A percentile compares a stretch with the other conserved stretches of the same genome.
Evolutionary conservation across 441 rosid genomes (phyloP).

Genomic region (Erysimum pusillum): DNA sequence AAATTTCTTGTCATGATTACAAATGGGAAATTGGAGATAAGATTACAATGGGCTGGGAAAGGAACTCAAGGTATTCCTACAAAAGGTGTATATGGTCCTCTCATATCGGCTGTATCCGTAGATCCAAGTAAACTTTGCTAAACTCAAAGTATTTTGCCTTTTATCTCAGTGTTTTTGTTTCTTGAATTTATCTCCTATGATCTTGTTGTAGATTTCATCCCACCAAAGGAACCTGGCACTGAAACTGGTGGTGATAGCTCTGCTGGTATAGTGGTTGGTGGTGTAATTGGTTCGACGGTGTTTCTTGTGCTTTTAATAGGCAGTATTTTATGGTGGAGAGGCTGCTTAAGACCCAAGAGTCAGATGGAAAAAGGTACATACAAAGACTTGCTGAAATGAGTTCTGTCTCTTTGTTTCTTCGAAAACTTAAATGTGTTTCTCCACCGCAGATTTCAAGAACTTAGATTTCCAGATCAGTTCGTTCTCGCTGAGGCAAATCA

Average conservation of each 20-base stretch:
- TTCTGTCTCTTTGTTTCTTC: slow-evolving; percentile 33
- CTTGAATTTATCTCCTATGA: slow-evolving; percentile 16
- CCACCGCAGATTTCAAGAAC: slow-evolving; percentile 54
- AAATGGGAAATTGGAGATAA: slow-evolving; percentile 55
- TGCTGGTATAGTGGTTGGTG: slow-evolving; percentile 51
- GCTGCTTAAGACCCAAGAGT: slow-evolving; percentile 50
- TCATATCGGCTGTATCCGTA: slow-evolving; percentile 65
- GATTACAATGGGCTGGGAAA: slow-evolving; percentile 65
- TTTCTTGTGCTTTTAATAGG: slow-evolving; percentile 48
- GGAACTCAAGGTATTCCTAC: slow-evolving; percentile 57
- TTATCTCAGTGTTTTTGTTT: background rate
- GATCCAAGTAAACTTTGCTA: slow-evolving; percentile 45
- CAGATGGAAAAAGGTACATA: slow-evolving; percentile 51
- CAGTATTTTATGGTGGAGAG: slow-evolving; percentile 56
- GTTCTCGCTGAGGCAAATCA: slow-evolving; percentile 75
- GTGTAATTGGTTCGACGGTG: slow-evolving; percentile 46
- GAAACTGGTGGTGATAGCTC: slow-evolving; percentile 37
- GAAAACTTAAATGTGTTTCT: background rate
- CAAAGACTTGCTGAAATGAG: background rate
- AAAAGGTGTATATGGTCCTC: slow-evolving; percentile 68
- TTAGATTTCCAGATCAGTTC: slow-evolving; percentile 67
- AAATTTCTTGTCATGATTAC: slow-evolving; percentile 46
- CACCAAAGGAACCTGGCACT: slow-evolving; percentile 46
- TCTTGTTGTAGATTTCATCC: slow-evolving; percentile 48
- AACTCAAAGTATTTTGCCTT: background rate